Percentiles rank a stretch among this genome's conserved stretches.
phyloP scores from a whole-genome alignment of 352 stramenopile species.

The Phytophthora colocasiae region DNA sequence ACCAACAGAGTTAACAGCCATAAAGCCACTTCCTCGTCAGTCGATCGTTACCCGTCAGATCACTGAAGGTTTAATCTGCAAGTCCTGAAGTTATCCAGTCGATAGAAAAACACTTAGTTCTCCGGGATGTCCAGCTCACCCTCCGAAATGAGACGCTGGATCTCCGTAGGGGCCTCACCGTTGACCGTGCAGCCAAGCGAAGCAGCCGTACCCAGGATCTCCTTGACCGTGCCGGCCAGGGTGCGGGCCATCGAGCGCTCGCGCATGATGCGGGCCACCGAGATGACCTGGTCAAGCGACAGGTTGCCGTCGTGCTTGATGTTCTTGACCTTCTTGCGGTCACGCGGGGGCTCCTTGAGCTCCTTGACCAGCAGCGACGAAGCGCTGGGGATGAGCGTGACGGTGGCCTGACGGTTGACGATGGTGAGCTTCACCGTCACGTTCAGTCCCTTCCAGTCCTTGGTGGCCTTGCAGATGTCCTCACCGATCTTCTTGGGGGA shows the following conservation, averaged over 20 bases:
- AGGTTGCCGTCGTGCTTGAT: constrained; percentile 99
- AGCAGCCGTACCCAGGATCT: constrained; percentile 99
- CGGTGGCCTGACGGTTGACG: constrained; percentile 98
- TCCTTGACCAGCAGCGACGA: constrained; percentile 99
- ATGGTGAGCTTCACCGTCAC: constrained; percentile 99
- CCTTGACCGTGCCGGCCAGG: constrained; percentile 98
- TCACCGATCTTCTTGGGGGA: constrained; percentile 99
- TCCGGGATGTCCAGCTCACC: constrained; percentile 98
- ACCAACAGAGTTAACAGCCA: constrained; percentile 19
- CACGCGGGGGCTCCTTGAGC: constrained; percentile 98
- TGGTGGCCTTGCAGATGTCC: constrained; percentile 99
- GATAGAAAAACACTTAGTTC: constrained; percentile 84
- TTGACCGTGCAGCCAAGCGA: constrained; percentile 99
- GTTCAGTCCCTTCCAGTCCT: constrained; percentile 99
- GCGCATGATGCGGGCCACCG: constrained; percentile 98
- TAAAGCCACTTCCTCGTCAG: constrained; percentile 6
- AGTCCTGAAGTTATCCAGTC: constrained; percentile 8
- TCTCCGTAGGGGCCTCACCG: constrained; percentile 96
- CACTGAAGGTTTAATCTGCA: constrained; percentile 16
- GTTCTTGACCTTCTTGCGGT: constrained; percentile 99
- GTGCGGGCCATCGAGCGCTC: constrained; percentile 97
- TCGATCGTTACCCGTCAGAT: constrained; percentile 19
- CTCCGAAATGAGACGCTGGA: constrained; percentile 96
- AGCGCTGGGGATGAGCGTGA: constrained; percentile 97
- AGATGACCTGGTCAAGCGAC: constrained; percentile 99